Conservation (phyloP, 2,329 filamentous ascomycete species). For the Calonectria pteridis region DNA sequence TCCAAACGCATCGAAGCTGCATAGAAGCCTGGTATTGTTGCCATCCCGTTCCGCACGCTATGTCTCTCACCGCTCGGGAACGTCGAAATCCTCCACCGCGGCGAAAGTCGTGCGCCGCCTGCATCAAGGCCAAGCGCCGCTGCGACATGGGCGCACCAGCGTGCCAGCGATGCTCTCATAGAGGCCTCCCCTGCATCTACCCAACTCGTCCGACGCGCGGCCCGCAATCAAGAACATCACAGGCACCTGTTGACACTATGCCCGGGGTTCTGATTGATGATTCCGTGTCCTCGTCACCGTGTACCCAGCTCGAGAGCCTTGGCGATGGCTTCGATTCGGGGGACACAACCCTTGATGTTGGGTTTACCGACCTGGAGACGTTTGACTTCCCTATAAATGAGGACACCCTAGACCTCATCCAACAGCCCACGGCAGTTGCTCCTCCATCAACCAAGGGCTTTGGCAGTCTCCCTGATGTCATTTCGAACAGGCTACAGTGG, state of each 20-base stretch:
- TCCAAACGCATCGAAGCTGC: background rate
- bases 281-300: conserved; percentile 15
- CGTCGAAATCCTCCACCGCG: conserved; percentile 59
- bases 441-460: conserved; percentile 40
- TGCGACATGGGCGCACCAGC: conserved; percentile 65
- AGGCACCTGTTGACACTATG: conserved; percentile 19
- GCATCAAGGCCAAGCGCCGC: conserved; percentile 68
- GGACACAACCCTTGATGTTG: conserved; percentile 31
- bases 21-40: background rate
- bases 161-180: conserved; percentile 65
- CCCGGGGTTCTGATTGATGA: conserved; percentile 23
- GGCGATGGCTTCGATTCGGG: conserved; percentile 34
- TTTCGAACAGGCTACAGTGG: conserved; percentile 52
- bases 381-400: conserved; percentile 33
- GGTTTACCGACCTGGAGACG: conserved; percentile 21
- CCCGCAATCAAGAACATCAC: conserved; percentile 11
- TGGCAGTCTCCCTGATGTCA: conserved; percentile 39
- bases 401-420: conserved; percentile 34
- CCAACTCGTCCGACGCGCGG: conserved; percentile 31
- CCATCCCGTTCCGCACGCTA: conserved; percentile 13
- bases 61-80: conserved; percentile 51
- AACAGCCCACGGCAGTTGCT: conserved; percentile 37
- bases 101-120: conserved; percentile 69
- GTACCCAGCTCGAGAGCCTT: conserved; percentile 1
- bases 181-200: conserved; percentile 63